Conservation (phyloP, 1,284 basidiomycete genomes). For the Caloboletus inedulis region DNA sequence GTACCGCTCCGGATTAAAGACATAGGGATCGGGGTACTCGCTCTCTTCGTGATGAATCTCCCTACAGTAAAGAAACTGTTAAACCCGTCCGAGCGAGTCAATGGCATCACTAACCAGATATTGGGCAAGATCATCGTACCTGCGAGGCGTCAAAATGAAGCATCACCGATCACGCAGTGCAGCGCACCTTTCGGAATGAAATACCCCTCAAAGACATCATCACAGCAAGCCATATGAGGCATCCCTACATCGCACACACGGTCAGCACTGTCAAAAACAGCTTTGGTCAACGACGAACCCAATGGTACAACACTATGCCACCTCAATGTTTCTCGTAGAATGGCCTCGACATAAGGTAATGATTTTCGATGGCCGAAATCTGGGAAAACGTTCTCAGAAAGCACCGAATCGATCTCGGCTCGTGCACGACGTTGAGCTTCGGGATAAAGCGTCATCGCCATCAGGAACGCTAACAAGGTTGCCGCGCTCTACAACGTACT, state of each 20-base stretch:
- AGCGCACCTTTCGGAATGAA: slow-evolving; percentile 32
- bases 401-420: slow-evolving; percentile 29
- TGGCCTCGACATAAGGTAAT: slow-evolving; percentile 32
- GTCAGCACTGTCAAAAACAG: slow-evolving; percentile 9
- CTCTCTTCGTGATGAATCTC: slow-evolving; percentile 33
- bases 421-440: slow-evolving; percentile 32
- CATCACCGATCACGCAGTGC: not conserved
- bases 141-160: slow-evolving; percentile 10
- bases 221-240: slow-evolving; percentile 26
- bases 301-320: slow-evolving; percentile 33
- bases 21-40: slow-evolving; percentile 25
- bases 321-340: slow-evolving; percentile 34
- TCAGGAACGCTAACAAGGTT: slow-evolving; percentile 24
- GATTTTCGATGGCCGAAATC: slow-evolving; percentile 27
- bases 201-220: slow-evolving; percentile 34
- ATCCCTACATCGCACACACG: slow-evolving; percentile 18
- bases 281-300: slow-evolving; percentile 14
- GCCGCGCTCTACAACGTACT: slow-evolving; percentile 24
- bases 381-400: slow-evolving; percentile 21
- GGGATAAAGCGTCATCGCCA: slow-evolving; percentile 34
- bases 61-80: slow-evolving; percentile 9
- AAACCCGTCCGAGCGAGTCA: not conserved
- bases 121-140: slow-evolving; percentile 31
- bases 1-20: slow-evolving; percentile 30
- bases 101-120: slow-evolving; percentile 27